These are phyloP conservation scores for Penicillium canariense DNA, from an alignment of 495 filamentous ascomycete genomes.

Conservation along the genomic window DNA sequence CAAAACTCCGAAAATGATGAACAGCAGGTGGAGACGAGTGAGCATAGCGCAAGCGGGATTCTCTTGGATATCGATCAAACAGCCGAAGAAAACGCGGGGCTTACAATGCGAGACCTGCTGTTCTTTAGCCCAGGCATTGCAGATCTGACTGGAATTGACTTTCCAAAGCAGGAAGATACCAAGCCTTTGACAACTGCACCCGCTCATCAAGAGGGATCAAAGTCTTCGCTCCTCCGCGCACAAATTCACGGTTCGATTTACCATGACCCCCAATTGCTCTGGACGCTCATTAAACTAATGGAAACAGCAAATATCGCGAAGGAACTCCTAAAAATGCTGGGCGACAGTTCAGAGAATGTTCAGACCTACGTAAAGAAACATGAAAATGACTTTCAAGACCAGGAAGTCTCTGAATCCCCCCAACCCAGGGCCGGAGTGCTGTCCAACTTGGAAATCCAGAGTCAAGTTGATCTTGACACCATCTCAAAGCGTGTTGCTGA, in stretches of 20 bases:
- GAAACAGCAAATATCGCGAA: background rate
- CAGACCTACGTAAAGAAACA: background rate
- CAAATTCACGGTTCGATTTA: background rate
- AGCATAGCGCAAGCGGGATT: background rate
- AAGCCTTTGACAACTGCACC: too few relatives aligned
- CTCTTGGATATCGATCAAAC: background rate
- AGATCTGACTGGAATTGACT: constrained; percentile 1
- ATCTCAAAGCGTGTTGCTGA: background rate
- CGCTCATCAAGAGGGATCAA: too few relatives aligned
- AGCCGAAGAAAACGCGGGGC: background rate
- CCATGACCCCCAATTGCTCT: background rate
- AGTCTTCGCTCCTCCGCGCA: background rate
- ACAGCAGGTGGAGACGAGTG: background rate
- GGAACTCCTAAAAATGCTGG: background rate
- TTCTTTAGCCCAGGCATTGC: background rate
- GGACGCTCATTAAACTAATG: background rate
- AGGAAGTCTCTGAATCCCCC: background rate
- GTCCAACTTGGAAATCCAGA: background rate
- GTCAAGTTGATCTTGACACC: background rate
- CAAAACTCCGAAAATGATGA: background rate
- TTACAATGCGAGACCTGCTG: background rate
- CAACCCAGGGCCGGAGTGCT: too few relatives aligned
- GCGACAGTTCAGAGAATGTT: background rate
- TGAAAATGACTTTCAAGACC: too few relatives aligned
- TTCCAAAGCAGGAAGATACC: background rate